These are phyloP conservation scores for Tetrapyrgos nigripes DNA, from an alignment of 1,284 basidiomycete species.

Conservation along the genomic window DNA sequence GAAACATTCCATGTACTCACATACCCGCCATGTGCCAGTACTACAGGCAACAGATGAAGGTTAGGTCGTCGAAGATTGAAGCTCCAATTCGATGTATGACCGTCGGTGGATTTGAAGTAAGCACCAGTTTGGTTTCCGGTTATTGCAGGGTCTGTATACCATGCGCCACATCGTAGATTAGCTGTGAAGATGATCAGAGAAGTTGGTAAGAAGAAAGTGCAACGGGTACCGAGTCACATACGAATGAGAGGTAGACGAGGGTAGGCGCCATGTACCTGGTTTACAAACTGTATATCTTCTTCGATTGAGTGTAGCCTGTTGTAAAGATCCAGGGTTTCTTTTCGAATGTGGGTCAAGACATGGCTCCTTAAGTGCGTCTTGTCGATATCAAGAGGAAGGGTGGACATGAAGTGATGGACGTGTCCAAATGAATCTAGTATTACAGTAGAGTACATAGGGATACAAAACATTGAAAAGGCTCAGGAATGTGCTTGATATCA, in stretches of 20 bases:
- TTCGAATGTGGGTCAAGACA: slow-evolving; percentile 50
- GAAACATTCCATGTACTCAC: slow-evolving; percentile 22
- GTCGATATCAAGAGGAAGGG: neutral
- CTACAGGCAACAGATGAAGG: slow-evolving; percentile 75
- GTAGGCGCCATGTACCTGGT: slow-evolving; percentile 62
- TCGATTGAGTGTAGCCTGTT: slow-evolving; percentile 88
- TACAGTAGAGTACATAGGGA: too few relatives aligned
- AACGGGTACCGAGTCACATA: slow-evolving; percentile 49
- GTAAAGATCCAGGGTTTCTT: slow-evolving; percentile 78
- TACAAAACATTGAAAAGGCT: too few relatives aligned
- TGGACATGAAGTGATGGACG: neutral
- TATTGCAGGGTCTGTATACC: slow-evolving; percentile 85
- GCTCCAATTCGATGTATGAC: slow-evolving; percentile 87
- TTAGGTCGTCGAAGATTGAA: slow-evolving; percentile 91
- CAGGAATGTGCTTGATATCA: too few relatives aligned
- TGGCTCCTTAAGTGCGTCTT: neutral
- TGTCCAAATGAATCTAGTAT: neutral
- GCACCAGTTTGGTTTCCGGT: slow-evolving; percentile 59
- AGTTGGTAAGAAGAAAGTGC: neutral
- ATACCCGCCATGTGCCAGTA: slow-evolving; percentile 66
- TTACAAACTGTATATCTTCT: slow-evolving; percentile 78
- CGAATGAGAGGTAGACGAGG: slow-evolving; percentile 67
- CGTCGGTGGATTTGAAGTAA: slow-evolving; percentile 99
- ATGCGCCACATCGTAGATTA: slow-evolving; percentile 93
- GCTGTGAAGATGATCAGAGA: slow-evolving; percentile 50